Base-by-base conservation (phyloP, 768 basidiomycete species). In the Termitomyces sp. region DNA sequence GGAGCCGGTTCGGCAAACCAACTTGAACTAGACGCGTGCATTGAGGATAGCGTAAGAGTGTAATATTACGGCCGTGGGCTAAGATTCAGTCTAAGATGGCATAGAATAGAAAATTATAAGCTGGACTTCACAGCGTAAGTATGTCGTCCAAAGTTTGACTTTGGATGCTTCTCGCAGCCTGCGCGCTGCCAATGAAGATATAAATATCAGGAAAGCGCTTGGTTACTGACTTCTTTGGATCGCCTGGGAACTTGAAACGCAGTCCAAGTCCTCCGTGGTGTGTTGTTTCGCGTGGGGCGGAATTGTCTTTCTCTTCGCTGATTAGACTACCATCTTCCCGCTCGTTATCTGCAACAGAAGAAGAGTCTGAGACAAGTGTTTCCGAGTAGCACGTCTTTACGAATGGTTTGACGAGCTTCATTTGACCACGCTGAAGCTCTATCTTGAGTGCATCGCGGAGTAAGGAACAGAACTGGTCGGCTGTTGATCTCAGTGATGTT, bases 1-100 rank as follows among this genome's bases (percentile, higher is more conserved):
- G 85, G 9, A 99, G 79, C 18, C 94, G 81, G 65, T 95, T 97
- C 2, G 97, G 97, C 4, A 99, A 80, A 49, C 97, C 97, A 55
- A 98, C 96, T 74, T 97, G 96, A 1, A 98, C 89, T 30, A 99
- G 83, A n/a, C 97, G 89, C 44, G 95, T 97, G 68, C 93, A 95
- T 71, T 95, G 90, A 0, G 97, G 96, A 72, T 98, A 99, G 34
- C 96, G 91, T 20, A 98, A 78, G 30, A 98, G 82, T 0, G 97
- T 95, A n/a, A 98, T 79, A 68, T 95, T 94, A 27, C 97, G 87
- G 22, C 97, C 97, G 66, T 98, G 95, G 4, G 82, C 93, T 97
- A 67, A 8, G 52, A 46, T 52, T 33, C 18, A 61, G 57, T 55
- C 55, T 63, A 50, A 62, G 55, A 49, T 50, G 31, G 24, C 15